phyloP scores from a whole-genome alignment of 345 rosid genomes.

The Hibiscus syriacus region DNA sequence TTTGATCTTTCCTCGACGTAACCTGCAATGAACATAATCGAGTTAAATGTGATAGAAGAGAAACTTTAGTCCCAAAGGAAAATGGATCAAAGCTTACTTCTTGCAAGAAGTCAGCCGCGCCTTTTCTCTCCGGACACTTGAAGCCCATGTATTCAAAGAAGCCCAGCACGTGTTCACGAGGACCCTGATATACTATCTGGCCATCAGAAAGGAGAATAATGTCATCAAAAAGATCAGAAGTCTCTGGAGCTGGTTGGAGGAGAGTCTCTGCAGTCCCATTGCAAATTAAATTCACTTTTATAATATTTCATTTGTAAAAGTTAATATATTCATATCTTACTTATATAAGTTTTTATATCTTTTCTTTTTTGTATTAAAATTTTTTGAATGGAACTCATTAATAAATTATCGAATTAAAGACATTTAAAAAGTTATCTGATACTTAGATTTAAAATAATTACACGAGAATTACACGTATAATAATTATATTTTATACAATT shows the following conservation, averaged over 20 bases:
- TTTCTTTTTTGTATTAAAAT: no score
- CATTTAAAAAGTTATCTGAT: no score
- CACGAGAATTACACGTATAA: no score
- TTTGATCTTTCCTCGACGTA: conserved; percentile 76
- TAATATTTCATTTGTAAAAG: no score
- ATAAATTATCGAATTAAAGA: no score
- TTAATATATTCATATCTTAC: no score
- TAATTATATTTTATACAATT: no score
- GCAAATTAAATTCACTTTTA: no score
- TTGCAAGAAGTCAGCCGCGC: conserved; percentile 75
- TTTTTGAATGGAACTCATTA: no score
- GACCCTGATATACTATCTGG: conserved; percentile 66
- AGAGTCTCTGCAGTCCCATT: conserved; percentile 57
- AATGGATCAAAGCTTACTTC: conserved; percentile 35
- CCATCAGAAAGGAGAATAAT: conserved; percentile 69
- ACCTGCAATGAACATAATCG: conserved; percentile 32
- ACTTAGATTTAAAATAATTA: no score
- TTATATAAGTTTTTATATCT: no score
- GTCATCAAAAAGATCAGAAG: conserved; percentile 69
- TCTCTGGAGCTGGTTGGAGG: conserved; percentile 81
- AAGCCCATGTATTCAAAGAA: conserved; percentile 70
- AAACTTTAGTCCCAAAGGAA: neutral
- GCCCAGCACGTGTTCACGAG: conserved; percentile 42
- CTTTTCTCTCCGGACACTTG: conserved; percentile 71
- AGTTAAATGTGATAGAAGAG: neutral